Evolutionary conservation across 2,329 filamentous ascomycete genomes (phyloP).

Genomic region (Colletotrichum nymphaeae): DNA sequence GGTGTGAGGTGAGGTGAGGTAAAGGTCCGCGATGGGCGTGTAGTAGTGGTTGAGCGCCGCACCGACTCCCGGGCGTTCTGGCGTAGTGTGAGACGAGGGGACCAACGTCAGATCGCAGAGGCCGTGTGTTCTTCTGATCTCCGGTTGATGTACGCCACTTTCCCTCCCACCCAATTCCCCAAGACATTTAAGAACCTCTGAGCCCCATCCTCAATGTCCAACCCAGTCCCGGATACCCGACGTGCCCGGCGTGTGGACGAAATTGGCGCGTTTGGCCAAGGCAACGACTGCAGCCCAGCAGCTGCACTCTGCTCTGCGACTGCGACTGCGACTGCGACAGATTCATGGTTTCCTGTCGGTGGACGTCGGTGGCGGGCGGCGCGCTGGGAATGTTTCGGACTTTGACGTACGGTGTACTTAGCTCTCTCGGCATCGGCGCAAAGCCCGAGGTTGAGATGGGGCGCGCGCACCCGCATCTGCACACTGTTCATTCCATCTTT

Average conservation of each 20-base stretch:
- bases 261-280: neutral
- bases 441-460: conserved; percentile 33
- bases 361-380: neutral
- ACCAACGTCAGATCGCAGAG: conserved; percentile 27
- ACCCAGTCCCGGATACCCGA: conserved; percentile 13
- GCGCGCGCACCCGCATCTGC: neutral
- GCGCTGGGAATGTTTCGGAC: conserved; percentile 27
- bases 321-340: neutral
- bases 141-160: neutral
- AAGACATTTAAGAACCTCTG: conserved; percentile 16
- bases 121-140: conserved; percentile 15
- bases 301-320: neutral
- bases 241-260: neutral
- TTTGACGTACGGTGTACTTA: neutral
- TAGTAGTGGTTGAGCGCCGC: conserved; percentile 11
- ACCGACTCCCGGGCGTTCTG: conserved; percentile 23
- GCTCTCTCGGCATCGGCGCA: conserved; percentile 15
- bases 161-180: neutral
- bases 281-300: neutral
- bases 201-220: neutral
- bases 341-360: neutral
- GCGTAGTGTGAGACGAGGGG: conserved; percentile 23
- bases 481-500: neutral
- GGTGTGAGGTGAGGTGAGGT: neutral
- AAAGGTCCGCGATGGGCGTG: neutral